A percentile compares a stretch with the other conserved stretches of the same genome.
These are phyloP conservation scores for Fusarium newnesense DNA, from an alignment of 2,329 filamentous ascomycete genomes.

Conservation along the genomic window DNA sequence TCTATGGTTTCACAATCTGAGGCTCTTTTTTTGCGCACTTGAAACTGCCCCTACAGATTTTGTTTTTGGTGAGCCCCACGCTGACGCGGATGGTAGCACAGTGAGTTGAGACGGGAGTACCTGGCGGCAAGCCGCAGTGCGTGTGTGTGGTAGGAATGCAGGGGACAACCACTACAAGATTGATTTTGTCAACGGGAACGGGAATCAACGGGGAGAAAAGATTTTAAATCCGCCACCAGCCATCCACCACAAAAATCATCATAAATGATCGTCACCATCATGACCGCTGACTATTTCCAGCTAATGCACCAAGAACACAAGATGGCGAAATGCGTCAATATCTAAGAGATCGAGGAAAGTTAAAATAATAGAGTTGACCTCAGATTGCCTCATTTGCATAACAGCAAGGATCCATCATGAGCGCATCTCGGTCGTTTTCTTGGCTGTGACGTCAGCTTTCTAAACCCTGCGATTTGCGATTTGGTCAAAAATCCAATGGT, in stretches of 20 bases:
- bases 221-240: slow-evolving; percentile 7
- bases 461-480: slow-evolving; percentile 8
- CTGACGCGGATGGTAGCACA: slow-evolving; percentile 14
- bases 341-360: slow-evolving; percentile 11
- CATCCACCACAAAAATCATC: not conserved
- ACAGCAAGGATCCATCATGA: slow-evolving; percentile 10
- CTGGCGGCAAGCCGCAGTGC: slow-evolving; percentile 24
- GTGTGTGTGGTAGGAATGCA: slow-evolving; percentile 33
- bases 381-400: slow-evolving; percentile 20
- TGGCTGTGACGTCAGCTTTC: slow-evolving; percentile 38
- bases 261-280: slow-evolving; percentile 8
- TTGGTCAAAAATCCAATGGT: not conserved
- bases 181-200: slow-evolving; percentile 4
- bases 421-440: slow-evolving; percentile 19
- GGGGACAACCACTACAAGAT: slow-evolving; percentile 19
- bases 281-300: not conserved
- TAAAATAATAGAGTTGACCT: not conserved
- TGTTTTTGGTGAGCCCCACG: slow-evolving; percentile 14
- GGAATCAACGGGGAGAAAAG: slow-evolving; percentile 8
- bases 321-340: slow-evolving; percentile 9
- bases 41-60: slow-evolving; percentile 8
- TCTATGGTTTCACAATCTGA: slow-evolving; percentile 33
- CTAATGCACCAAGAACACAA: slow-evolving; percentile 12
- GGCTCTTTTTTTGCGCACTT: slow-evolving; percentile 18
- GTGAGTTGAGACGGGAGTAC: slow-evolving; percentile 25